phyloP scores from a whole-genome alignment of 106 monocot species.

The Triglochin maritima region DNA sequence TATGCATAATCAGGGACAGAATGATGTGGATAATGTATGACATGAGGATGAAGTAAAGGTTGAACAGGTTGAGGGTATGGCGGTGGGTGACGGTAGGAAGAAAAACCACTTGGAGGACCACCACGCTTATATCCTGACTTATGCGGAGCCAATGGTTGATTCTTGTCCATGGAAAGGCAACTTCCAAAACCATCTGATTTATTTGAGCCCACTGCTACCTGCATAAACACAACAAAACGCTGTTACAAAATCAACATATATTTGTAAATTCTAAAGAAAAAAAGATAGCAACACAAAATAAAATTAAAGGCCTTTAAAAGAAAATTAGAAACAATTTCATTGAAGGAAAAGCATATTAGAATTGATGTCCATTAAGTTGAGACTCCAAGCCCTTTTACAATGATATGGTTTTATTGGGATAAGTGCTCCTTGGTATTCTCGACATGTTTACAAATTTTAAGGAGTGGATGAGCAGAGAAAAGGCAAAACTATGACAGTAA shows the following conservation, averaged over 20 bases:
- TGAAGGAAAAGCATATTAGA: background rate
- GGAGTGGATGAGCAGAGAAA: too few relatives aligned
- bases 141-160: conserved; percentile 33
- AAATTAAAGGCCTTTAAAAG: background rate
- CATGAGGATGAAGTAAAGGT: conserved; percentile 35
- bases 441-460: too few relatives aligned
- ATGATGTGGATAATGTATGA: conserved; percentile 29
- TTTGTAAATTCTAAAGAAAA: background rate
- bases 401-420: too few relatives aligned
- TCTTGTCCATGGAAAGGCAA: conserved; percentile 34
- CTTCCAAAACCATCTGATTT: conserved; percentile 55
- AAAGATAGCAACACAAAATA: background rate
- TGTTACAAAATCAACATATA: background rate
- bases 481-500: too few relatives aligned
- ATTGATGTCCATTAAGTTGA: background rate
- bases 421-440: too few relatives aligned
- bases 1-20: conserved; percentile 55
- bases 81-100: conserved; percentile 39
- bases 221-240: conserved; percentile 14
- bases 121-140: conserved; percentile 44
- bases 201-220: conserved; percentile 35
- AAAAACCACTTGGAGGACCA: conserved; percentile 26
- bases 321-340: background rate
- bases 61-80: conserved; percentile 45
- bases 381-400: background rate